phyloP scores from a whole-genome alignment of 108 stramenopile species.

The Pseudonitzschia multiseries region DNA sequence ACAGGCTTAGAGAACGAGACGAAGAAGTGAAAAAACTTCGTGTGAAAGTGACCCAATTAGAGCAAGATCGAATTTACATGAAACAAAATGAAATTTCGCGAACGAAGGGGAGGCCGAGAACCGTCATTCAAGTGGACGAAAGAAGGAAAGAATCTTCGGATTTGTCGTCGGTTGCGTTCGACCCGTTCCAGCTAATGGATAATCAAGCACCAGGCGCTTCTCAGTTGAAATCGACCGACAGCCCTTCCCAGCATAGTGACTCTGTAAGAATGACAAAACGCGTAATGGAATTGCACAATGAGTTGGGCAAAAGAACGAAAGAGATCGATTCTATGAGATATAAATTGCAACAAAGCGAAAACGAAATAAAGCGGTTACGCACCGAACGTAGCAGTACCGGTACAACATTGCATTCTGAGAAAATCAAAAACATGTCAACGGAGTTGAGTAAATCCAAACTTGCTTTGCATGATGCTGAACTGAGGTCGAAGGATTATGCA shows the following conservation, averaged over 20 bases:
- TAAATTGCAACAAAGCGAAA: conserved; percentile 1
- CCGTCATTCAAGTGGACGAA: neutral
- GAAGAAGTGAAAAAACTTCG: conserved; percentile 6
- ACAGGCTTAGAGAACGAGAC: neutral
- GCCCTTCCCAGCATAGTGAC: neutral
- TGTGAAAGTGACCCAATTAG: neutral
- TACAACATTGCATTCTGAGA: neutral
- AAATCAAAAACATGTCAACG: neutral
- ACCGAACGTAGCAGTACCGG: neutral
- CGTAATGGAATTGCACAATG: conserved; percentile 17
- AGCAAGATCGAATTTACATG: conserved; percentile 1
- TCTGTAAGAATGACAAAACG: conserved; percentile 4
- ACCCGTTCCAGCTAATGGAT: neutral
- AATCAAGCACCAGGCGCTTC: neutral
- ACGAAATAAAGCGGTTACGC: neutral
- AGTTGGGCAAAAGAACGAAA: conserved; percentile 9
- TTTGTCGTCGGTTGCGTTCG: neutral
- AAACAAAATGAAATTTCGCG: neutral
- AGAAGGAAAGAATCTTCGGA: neutral
- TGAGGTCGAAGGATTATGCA: neutral
- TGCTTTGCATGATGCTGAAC: neutral
- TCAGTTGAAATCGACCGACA: neutral
- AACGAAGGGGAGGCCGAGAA: neutral
- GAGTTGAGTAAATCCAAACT: neutral
- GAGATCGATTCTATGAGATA: neutral